Conservation (phyloP, 2,329 filamentous ascomycete species). For the Neonectria sp. region DNA sequence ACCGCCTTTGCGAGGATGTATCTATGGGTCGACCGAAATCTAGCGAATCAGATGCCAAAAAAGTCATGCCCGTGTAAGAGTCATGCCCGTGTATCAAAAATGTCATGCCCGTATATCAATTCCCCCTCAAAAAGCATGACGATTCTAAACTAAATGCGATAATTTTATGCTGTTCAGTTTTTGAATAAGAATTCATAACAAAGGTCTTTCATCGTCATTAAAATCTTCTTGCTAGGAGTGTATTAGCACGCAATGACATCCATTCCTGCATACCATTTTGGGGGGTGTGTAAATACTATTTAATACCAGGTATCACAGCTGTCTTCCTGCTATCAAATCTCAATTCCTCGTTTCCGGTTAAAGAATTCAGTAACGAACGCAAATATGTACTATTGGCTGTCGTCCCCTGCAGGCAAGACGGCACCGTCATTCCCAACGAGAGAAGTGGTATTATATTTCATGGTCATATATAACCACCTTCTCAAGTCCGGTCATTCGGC, state of each 20-base stretch:
- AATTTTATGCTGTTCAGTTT: not conserved
- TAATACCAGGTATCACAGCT: not conserved
- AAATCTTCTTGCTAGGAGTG: not conserved
- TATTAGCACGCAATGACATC: not conserved
- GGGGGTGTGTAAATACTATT: not conserved
- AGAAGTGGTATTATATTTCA: not conserved
- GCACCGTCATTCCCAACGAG: not conserved
- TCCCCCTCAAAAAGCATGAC: not conserved
- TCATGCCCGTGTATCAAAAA: not conserved
- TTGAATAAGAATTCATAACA: not conserved
- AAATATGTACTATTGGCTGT: not conserved
- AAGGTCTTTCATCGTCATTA: not conserved
- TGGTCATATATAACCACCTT: not conserved
- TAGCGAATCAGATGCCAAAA: too few relatives aligned
- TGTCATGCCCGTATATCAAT: too few relatives aligned
- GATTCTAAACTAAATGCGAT: not conserved
- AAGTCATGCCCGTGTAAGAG: too few relatives aligned
- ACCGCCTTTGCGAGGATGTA: conserved; percentile 1
- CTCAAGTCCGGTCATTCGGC: not conserved
- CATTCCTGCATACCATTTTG: not conserved
- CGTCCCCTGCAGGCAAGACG: not conserved
- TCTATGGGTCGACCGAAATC: not conserved
- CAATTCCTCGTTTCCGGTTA: not conserved
- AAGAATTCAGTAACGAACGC: not conserved
- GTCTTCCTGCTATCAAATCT: not conserved